These are phyloP conservation scores for Microbotryum silenes-acaulis DNA, from an alignment of 1,284 basidiomycete species.

Conservation along the genomic window DNA sequence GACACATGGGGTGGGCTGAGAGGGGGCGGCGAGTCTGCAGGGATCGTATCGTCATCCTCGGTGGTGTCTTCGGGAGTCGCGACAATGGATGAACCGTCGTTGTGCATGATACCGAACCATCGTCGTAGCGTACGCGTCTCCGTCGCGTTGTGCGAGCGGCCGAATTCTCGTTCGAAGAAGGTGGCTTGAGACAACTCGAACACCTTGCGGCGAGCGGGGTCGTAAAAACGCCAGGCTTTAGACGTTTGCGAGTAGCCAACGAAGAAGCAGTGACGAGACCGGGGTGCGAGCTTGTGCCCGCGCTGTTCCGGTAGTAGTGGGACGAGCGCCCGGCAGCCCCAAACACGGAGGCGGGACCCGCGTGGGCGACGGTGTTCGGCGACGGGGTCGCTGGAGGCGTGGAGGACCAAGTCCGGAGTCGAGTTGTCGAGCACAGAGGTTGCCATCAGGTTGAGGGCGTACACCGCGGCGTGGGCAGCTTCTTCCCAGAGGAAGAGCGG, in stretches of 20 bases:
- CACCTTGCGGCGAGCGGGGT: too few species aligned
- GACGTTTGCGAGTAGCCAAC: too few species aligned
- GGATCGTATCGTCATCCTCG: background rate
- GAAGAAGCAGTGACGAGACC: background rate
- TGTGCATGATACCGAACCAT: background rate
- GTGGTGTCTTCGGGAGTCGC: background rate
- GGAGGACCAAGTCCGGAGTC: background rate
- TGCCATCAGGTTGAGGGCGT: conserved; percentile 1
- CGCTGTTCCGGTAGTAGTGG: background rate
- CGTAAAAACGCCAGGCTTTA: too few species aligned
- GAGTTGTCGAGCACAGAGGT: background rate
- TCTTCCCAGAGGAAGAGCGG: conserved; percentile 11
- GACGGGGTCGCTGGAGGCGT: background rate
- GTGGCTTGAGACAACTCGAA: too few species aligned
- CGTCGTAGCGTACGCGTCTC: background rate
- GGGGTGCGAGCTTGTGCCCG: background rate
- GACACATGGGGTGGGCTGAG: background rate
- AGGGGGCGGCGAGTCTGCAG: background rate
- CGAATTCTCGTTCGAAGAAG: background rate
- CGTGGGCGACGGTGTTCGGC: background rate
- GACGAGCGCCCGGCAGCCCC: background rate
- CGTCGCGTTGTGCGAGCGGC: too few species aligned
- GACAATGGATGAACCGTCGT: background rate
- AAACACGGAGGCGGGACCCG: background rate
- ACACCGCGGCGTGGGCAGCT: background rate